These are phyloP conservation scores for Conticribra weissflogii DNA, from an alignment of 108 stramenopile species.

Conservation along the genomic window DNA sequence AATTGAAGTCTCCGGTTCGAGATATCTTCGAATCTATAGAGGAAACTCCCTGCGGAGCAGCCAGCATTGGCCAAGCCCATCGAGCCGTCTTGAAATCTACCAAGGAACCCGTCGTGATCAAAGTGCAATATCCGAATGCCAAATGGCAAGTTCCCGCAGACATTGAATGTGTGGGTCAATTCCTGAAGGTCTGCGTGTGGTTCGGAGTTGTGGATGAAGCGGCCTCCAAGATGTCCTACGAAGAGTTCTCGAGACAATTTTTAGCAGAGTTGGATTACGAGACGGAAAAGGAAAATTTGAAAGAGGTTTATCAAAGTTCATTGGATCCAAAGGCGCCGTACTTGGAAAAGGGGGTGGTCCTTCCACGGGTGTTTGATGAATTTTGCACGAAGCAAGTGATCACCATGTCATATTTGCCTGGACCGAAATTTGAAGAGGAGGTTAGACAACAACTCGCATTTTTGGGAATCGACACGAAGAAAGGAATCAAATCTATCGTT, in stretches of 20 bases:
- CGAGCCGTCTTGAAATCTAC: slow-evolving; percentile 54
- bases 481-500: slow-evolving; percentile 49
- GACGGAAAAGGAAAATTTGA: slow-evolving; percentile 57
- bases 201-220: slow-evolving; percentile 69
- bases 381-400: slow-evolving; percentile 66
- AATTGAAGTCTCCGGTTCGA: slow-evolving; percentile 60
- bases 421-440: slow-evolving; percentile 76
- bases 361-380: slow-evolving; percentile 60
- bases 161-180: slow-evolving; percentile 75
- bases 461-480: slow-evolving; percentile 67
- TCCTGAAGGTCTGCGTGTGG: slow-evolving; percentile 69
- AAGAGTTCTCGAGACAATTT: slow-evolving; percentile 79
- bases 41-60: slow-evolving; percentile 85
- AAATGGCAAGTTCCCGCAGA: slow-evolving; percentile 83
- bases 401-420: slow-evolving; percentile 79
- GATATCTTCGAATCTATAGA: slow-evolving; percentile 84
- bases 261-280: slow-evolving; percentile 74
- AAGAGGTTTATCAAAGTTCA: slow-evolving; percentile 60
- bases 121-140: slow-evolving; percentile 93
- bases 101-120: slow-evolving; percentile 79
- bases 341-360: slow-evolving; percentile 44
- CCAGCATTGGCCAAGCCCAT: slow-evolving; percentile 94
- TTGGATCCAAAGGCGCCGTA: slow-evolving; percentile 71
- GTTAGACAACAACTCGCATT: slow-evolving; percentile 57
- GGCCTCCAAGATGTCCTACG: slow-evolving; percentile 56